Evolutionary conservation across 1,284 basidiomycete genomes (phyloP), one percentile per base, ranked within the genome.

Genomic region (Violaceomyces palustris): DNA sequence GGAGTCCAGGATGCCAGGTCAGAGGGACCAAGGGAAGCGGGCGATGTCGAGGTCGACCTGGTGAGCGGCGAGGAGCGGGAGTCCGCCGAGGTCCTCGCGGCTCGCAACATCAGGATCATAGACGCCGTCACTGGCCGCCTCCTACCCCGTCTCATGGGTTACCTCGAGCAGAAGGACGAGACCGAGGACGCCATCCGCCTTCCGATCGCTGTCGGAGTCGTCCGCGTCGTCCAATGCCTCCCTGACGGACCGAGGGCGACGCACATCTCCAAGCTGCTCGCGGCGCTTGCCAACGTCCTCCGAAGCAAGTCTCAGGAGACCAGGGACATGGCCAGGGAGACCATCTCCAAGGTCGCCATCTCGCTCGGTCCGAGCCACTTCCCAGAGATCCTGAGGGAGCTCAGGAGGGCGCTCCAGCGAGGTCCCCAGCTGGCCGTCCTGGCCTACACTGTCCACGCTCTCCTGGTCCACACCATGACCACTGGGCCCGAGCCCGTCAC

Each of bases 381-480:
- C 3, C 79, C 84, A 0, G 74, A 82, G 18, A 78, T 89, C 21
- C 75, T 97, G 36, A 82, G 82, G 22, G 92, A 97, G 73, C 78
- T 97, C 38, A 81, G 87, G 15, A 82, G 79, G 1, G 87, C 90
- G 0, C 81, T 99, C 14, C 73, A 83, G 39, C 87, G 92, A 9
- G 94, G 94, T 4, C 91, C 94, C 0, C 94, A 98, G 57, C 81
- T 94, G 0, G 92, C 98, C 65, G 83, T 97, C 11, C 79, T 97
- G 23, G 90, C 92, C 0, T 88, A 86, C 53, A 84, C 86, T 0
- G 80, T 82, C 0, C 93, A 98, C 71, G 81, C 86, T 0, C 77
- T 99, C 24, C 77, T 98, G 15, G 82, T 85, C 7, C 83, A 89
- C 48, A 45, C 74, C 35, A 63, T 61, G 56, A 50, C 45, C 26